Conservation (phyloP, 2,329 filamentous ascomycete species). For the Fusarium sororula region DNA sequence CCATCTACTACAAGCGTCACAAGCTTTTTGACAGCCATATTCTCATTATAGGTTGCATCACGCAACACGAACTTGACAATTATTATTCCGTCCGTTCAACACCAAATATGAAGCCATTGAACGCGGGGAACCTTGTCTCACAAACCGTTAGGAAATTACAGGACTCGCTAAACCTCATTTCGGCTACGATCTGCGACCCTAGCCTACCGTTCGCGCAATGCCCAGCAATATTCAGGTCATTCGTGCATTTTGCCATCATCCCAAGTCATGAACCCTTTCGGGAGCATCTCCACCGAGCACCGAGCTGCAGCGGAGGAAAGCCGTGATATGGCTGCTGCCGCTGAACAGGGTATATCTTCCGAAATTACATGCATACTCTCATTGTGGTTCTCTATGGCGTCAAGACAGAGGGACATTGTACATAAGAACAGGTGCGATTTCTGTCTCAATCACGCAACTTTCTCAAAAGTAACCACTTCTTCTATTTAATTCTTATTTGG, state of each 20-base stretch:
- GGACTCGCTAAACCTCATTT: neutral
- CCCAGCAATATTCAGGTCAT: neutral
- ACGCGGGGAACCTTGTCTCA: conserved; percentile 13
- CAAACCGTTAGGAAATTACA: conserved; percentile 8
- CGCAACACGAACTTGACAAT: neutral
- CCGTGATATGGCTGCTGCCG: neutral
- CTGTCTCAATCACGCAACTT: neutral
- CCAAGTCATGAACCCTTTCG: neutral
- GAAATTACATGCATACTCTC: conserved; percentile 33
- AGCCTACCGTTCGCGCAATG: neutral
- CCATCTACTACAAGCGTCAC: neutral
- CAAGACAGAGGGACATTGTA: neutral
- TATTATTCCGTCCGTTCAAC: neutral
- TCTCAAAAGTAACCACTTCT: neutral
- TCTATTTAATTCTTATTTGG: neutral
- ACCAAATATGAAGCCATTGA: neutral
- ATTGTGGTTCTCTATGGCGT: conserved; percentile 28
- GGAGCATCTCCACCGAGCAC: neutral
- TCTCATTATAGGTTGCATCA: neutral
- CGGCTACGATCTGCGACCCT: neutral
- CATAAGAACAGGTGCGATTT: conserved; percentile 3
- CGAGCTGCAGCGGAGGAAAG: conserved; percentile 16
- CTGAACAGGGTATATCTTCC: conserved; percentile 26
- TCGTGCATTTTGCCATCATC: neutral
- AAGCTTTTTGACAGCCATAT: neutral